Conservation (phyloP, 495 filamentous ascomycete species). For the Tuber indicum region DNA sequence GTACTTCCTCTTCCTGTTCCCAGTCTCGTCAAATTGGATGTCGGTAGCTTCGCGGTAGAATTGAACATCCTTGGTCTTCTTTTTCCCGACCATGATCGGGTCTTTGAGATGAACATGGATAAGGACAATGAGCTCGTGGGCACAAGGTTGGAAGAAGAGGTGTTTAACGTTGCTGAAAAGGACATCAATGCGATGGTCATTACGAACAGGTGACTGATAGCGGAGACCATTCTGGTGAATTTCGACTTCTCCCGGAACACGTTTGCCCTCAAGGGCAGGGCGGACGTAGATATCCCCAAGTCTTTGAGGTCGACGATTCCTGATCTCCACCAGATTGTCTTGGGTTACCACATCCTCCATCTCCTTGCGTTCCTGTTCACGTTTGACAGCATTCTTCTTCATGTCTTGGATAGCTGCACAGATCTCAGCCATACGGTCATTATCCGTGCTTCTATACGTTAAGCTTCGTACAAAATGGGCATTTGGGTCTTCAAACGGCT, state of each 20-base stretch:
- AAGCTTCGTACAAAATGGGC: conserved; percentile 94
- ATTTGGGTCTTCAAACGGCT: conserved; percentile 92
- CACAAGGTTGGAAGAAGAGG: conserved; percentile 96
- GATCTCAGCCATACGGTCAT: conserved; percentile 78
- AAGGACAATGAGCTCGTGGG: conserved; percentile 92
- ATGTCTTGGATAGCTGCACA: conserved; percentile 85
- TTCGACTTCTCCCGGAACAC: conserved; percentile 87
- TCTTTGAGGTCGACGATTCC: conserved; percentile 79
- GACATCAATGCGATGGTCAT: conserved; percentile 77
- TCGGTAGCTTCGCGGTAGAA: conserved; percentile 98
- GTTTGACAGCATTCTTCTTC: conserved; percentile 79
- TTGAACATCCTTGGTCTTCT: conserved; percentile 97
- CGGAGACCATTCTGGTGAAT: conserved; percentile 99
- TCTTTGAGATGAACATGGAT: conserved; percentile 98
- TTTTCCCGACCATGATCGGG: conserved; percentile 96
- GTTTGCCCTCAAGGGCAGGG: conserved; percentile 89
- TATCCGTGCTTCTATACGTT: conserved; percentile 85
- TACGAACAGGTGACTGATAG: conserved; percentile 80
- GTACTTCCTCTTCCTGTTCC: conserved; percentile 94
- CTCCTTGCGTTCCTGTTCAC: conserved; percentile 97
- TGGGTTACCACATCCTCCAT: conserved; percentile 99
- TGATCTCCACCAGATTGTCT: conserved; percentile 86
- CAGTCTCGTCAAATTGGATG: conserved; percentile 98
- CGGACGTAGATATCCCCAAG: conserved; percentile 90
- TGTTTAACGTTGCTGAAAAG: conserved; percentile 98